A percentile compares a stretch with the other conserved stretches of the same genome.
Conservation (phyloP, 2,329 filamentous ascomycete genomes). For the Pseudogymnoascus sp. region DNA sequence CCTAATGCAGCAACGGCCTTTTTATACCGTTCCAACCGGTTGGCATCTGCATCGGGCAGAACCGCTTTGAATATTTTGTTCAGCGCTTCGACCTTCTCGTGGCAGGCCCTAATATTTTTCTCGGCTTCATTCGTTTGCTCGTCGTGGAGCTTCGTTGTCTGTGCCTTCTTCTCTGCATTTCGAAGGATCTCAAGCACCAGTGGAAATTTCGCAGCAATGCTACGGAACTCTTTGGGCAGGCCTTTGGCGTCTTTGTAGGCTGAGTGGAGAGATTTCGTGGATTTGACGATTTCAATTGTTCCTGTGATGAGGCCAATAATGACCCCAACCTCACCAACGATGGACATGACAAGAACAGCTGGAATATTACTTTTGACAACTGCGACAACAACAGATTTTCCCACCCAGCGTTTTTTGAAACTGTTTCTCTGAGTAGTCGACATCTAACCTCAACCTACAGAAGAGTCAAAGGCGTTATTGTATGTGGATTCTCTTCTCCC, state of each 20-base stretch:
- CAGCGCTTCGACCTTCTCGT: slow-evolving; percentile 19
- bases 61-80: slow-evolving; percentile 19
- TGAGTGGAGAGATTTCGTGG: slow-evolving; percentile 21
- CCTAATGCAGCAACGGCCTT: slow-evolving; percentile 18
- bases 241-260: slow-evolving; percentile 19
- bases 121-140: slow-evolving; percentile 13
- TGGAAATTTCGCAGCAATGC: slow-evolving; percentile 21
- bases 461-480: no score
- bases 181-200: slow-evolving; percentile 20
- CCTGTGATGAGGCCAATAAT: slow-evolving; percentile 24
- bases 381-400: no score
- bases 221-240: slow-evolving; percentile 22
- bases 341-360: neutral
- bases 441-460: no score
- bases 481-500: no score
- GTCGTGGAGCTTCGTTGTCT: slow-evolving; percentile 9
- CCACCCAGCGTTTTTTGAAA: no score
- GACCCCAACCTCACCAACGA: slow-evolving; percentile 14
- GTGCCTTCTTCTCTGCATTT: slow-evolving; percentile 12
- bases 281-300: slow-evolving; percentile 25
- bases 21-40: slow-evolving; percentile 16
- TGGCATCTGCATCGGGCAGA: slow-evolving; percentile 15
- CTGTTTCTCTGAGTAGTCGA: no score
- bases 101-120: slow-evolving; percentile 18
- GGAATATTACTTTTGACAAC: neutral